Conservation (phyloP, 2,329 filamentous ascomycete genomes). For the Xylariaceae sp. region DNA sequence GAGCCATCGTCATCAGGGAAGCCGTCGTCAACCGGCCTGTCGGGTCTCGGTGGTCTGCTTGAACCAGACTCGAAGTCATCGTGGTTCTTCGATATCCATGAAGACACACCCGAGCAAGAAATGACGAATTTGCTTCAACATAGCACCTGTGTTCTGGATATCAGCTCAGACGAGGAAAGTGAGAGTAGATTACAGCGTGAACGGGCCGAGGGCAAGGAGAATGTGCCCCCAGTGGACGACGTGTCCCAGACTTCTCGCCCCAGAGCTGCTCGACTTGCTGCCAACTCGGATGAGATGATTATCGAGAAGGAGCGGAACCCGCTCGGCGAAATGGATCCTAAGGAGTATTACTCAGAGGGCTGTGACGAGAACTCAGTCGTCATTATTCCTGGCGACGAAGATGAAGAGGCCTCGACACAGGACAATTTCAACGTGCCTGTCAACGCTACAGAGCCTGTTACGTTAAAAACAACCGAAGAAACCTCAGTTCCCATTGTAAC, state of each 20-base stretch:
- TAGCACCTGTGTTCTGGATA: slow-evolving; percentile 79
- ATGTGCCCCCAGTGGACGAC: slow-evolving; percentile 72
- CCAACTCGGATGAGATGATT: slow-evolving; percentile 49
- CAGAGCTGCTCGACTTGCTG: slow-evolving; percentile 30
- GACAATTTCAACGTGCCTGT: slow-evolving; percentile 27
- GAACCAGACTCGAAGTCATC: slow-evolving; percentile 54
- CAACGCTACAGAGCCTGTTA: slow-evolving; percentile 20
- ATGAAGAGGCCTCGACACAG: slow-evolving; percentile 32
- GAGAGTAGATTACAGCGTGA: slow-evolving; percentile 50
- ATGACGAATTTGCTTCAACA: slow-evolving; percentile 92
- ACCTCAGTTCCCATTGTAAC: not conserved
- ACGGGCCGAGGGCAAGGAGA: slow-evolving; percentile 75
- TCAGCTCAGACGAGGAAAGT: slow-evolving; percentile 81
- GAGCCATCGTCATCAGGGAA: slow-evolving; percentile 19
- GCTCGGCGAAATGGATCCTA: slow-evolving; percentile 62
- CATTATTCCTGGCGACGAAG: slow-evolving; percentile 59
- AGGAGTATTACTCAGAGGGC: slow-evolving; percentile 64
- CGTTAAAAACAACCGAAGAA: not conserved
- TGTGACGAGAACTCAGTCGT: slow-evolving; percentile 61
- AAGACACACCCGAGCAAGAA: slow-evolving; percentile 85
- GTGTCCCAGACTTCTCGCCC: slow-evolving; percentile 52
- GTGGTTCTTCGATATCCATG: slow-evolving; percentile 94
- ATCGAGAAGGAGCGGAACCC: slow-evolving; percentile 63
- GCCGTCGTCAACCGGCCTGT: slow-evolving; percentile 27
- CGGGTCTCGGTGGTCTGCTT: slow-evolving; percentile 32